Evolutionary conservation across 2,329 filamentous ascomycete genomes (phyloP), one percentile per base, ranked within the genome.

Genomic region (Talaromyces sp.): DNA sequence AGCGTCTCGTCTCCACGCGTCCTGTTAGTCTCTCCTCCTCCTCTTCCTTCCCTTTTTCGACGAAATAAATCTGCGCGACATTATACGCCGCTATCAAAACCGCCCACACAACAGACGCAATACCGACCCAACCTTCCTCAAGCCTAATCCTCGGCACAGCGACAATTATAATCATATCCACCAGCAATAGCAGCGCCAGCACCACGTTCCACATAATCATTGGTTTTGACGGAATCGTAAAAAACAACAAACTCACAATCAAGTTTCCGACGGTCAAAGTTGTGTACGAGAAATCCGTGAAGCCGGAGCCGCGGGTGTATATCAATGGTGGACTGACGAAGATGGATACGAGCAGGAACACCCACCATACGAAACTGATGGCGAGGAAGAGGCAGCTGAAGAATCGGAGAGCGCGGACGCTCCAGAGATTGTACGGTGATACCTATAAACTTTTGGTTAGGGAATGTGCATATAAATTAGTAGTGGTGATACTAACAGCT

Each of bases 341-440:
- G 69, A 90, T 88, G 63, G 92, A 92, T 16, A 97, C 87, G n/a
- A 99, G 84, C 39, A 97, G 83, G 62, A 97, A 77, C 10, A 92
- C 85, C 94, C 95, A 98, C 94, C 94, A 98, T n/a, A 92, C 72
- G 72, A 96, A 92, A 64, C 88, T 91, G 70, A 93, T 75, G 60
- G 87, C 76, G 22, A 94, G 83, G 73, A 97, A 91, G 43, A 92
- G 71, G 63, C 96, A 83, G 5, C 92, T 94, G 67, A 95, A 77
- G 73, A 89, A 91, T 74, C 93, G 87, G 63, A 95, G 83, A 56
- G 90, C 86, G 19, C 95, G 89, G 59, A 99, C 90, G 66, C 88
- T 92, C 90, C 93, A 97, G 43, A 98, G 86, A 72, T 99, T 99
- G 80, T 97, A 97, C 0, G 95, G 95, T 3, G 92, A 91, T 27